Evolutionary conservation across 371 early-diverging fungal species (phyloP), one percentile per base, ranked within the genome.

Genomic region (Lichtheimia hyalospora): DNA sequence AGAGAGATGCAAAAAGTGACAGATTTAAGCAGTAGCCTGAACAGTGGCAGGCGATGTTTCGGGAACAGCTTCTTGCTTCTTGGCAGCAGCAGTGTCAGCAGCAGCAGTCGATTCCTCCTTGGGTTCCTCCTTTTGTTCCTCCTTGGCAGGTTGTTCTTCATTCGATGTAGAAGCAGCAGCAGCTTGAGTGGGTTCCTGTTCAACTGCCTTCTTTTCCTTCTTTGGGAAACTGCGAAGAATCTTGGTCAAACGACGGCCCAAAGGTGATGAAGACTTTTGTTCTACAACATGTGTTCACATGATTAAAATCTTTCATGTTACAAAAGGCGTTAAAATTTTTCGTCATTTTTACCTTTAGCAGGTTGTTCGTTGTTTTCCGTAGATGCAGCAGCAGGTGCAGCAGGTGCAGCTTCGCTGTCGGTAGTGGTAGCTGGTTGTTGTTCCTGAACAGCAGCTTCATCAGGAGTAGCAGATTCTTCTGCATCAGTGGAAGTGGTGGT

Each of bases 181-280:
- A 49, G 58, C 50, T 15, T 16, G 14, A 12, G 20, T 24, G 5
- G 46, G 46, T 10, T 46, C 51, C 12, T 39, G 18, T 28, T 58
- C 64, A 64, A 56, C 66, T n/a, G 58, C 70, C 64, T 66, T 64
- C 66, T 56, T 64, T 24, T 58, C 67, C 64, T 70, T 77, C 58
- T 54, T 57, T 48, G 66, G 60, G 54, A 70, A 61, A 14, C 61
- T 60, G 40, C 75, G 73, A 50, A 74, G 60, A 34, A 74, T 64
- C 57, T 74, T 73, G 27, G 78, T 74, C 48, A 78, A 50, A 63
- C 75, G 70, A 64, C 78, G 78, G 14, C 78, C 70, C 42, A 77
- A 63, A 50, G 70, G 74, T 16, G 72, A 65, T 49, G 66, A 58
- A 10, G 65, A 62, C 28, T 69, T 67, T 18, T 59, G 43, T 55